Percentiles rank a stretch among this genome's conserved stretches.
phyloP scores from a whole-genome alignment of 257 asterid species.

The Solanum lycopersicoides region DNA sequence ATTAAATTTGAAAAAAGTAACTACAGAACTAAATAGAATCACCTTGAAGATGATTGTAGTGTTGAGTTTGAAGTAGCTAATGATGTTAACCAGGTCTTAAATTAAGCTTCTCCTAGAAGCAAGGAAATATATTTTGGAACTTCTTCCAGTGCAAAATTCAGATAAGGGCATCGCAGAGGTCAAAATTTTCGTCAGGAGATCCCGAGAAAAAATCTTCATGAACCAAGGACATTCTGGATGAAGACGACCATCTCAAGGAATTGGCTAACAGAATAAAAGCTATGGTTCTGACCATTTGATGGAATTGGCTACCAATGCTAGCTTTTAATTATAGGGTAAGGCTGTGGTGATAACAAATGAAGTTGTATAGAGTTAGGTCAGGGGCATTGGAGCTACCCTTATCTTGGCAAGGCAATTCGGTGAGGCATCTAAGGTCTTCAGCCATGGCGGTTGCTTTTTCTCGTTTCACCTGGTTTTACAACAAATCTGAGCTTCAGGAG shows the following conservation, averaged over 20 bases:
- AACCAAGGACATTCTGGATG: constrained; percentile 3
- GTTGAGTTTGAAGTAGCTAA: neutral
- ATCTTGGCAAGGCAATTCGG: too few species aligned
- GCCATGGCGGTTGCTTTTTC: too few species aligned
- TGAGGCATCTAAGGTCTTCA: too few species aligned
- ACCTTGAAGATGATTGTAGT: constrained; percentile 21
- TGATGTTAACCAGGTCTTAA: constrained; percentile 5
- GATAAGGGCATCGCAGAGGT: constrained; percentile 7
- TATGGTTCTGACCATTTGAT: constrained; percentile 18
- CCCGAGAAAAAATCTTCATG: constrained; percentile 10
- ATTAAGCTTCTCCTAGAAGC: constrained; percentile 16
- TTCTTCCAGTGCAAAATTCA: constrained; percentile 23
- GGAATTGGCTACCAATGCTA: too few species aligned
- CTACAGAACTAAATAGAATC: too few species aligned
- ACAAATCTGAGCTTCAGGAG: too few species aligned
- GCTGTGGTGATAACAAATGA: too few species aligned
- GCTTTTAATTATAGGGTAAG: too few species aligned
- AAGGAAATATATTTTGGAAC: constrained; percentile 17
- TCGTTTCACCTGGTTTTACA: too few species aligned
- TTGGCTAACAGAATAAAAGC: constrained; percentile 9
- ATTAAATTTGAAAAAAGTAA: too few species aligned
- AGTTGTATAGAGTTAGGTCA: neutral
- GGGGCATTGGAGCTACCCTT: neutral
- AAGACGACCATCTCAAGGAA: neutral
- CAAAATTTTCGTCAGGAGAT: constrained; percentile 1